These are phyloP conservation scores for Neobulgaria alba DNA, from an alignment of 2,329 filamentous ascomycete species.

Conservation along the genomic window DNA sequence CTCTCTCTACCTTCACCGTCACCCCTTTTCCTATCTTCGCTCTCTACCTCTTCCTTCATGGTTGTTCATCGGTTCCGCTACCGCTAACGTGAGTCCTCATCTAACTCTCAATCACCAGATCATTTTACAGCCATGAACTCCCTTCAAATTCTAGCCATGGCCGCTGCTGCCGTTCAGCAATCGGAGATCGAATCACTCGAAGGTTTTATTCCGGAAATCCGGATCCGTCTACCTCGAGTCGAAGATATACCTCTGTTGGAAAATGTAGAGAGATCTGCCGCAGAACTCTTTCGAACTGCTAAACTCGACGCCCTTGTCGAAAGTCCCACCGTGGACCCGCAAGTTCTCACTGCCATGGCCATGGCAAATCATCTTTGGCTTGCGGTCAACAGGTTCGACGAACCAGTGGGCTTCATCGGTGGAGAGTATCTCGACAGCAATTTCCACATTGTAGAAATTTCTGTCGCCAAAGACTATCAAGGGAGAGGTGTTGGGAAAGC, in stretches of 20 bases:
- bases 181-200: constrained; percentile 15
- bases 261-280: constrained; percentile 25
- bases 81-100: no score
- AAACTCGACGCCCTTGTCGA: constrained; percentile 19
- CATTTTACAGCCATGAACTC: constrained; percentile 14
- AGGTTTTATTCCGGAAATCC: not conserved
- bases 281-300: constrained; percentile 20
- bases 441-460: constrained; percentile 27
- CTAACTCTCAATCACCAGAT: not conserved
- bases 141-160: constrained; percentile 22
- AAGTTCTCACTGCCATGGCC: constrained; percentile 15
- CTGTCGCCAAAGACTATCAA: constrained; percentile 23
- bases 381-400: constrained; percentile 20
- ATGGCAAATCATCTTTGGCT: constrained; percentile 24
- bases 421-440: constrained; percentile 22
- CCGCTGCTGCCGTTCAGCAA: constrained; percentile 22
- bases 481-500: constrained; percentile 24
- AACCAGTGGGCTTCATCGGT: constrained; percentile 25
- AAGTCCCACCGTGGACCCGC: constrained; percentile 18
- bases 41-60: no score
- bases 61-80: no score
- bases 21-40: no score
- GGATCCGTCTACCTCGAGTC: constrained; percentile 19
- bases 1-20: no score
- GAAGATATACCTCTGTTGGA: constrained; percentile 24